Conservation (phyloP, 768 basidiomycete genomes). For the Dacryopinax spathularia region DNA sequence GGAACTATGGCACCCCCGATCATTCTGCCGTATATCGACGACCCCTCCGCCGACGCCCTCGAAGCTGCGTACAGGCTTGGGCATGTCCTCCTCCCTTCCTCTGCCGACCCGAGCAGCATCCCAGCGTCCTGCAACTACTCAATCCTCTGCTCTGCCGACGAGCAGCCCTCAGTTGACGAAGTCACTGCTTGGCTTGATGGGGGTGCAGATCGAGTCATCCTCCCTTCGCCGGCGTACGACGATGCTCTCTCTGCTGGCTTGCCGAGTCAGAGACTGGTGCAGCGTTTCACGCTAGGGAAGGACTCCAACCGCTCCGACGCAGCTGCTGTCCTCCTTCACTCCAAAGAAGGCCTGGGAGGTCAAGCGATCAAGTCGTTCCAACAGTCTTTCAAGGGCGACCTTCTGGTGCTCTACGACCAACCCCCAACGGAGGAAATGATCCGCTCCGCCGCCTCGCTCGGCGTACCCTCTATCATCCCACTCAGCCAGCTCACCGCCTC, state of each 20-base stretch:
- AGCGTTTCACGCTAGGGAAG: constrained; percentile 61
- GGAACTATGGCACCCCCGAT: constrained; percentile 22
- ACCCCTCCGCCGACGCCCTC: constrained; percentile 35
- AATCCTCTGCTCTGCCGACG: constrained; percentile 41
- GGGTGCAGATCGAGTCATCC: constrained; percentile 68
- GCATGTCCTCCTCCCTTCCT: constrained; percentile 47
- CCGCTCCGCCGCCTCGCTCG: constrained; percentile 39
- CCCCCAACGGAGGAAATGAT: constrained; percentile 47
- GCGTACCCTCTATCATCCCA: constrained; percentile 41
- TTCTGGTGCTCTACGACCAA: constrained; percentile 44
- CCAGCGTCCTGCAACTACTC: constrained; percentile 30
- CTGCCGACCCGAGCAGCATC: constrained; percentile 22
- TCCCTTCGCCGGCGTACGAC: constrained; percentile 51
- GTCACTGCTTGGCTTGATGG: constrained; percentile 55
- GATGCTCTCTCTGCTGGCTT: constrained; percentile 46
- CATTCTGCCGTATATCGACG: constrained; percentile 44
- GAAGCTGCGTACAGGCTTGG: constrained; percentile 56
- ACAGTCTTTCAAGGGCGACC: constrained; percentile 50
- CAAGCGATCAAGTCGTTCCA: constrained; percentile 68
- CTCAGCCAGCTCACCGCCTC: constrained; percentile 51
- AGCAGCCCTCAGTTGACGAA: constrained; percentile 36
- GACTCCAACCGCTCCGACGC: constrained; percentile 57
- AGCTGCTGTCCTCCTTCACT: constrained; percentile 68
- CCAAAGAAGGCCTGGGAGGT: constrained; percentile 53
- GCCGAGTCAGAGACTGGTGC: constrained; percentile 55